Conservation (phyloP, 805 yeast genomes). For the Myxozyma mucilagina region DNA sequence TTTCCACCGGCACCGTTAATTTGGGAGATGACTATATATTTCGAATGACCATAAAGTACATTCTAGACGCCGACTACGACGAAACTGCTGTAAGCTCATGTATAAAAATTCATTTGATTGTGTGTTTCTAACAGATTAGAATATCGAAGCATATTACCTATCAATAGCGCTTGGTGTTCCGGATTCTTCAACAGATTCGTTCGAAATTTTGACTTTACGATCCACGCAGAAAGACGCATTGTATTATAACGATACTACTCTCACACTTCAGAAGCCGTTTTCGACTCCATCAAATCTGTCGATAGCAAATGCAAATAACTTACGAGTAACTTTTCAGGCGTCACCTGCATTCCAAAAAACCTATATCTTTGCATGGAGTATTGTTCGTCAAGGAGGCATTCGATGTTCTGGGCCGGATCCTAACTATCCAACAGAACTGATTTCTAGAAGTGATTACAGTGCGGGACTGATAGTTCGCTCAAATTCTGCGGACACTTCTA, state of each 20-base stretch:
- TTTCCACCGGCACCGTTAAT: constrained; percentile 1
- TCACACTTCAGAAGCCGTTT: background rate
- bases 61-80: background rate
- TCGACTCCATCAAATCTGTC: background rate
- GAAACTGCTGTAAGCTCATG: background rate
- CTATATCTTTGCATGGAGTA: background rate
- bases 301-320: background rate
- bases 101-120: background rate
- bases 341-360: background rate
- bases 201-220: background rate
- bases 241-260: background rate
- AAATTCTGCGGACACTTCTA: background rate
- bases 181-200: background rate
- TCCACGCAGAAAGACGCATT: background rate
- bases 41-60: background rate
- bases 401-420: background rate
- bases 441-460: background rate
- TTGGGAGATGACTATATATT: background rate
- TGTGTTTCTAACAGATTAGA: background rate
- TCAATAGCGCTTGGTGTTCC: background rate
- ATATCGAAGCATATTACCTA: background rate
- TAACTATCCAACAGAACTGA: background rate
- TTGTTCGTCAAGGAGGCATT: background rate
- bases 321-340: constrained; percentile 1
- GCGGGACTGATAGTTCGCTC: background rate